phyloP scores from a whole-genome alignment of 2,329 filamentous ascomycete species.

The Thielaviopsis euricoi region DNA sequence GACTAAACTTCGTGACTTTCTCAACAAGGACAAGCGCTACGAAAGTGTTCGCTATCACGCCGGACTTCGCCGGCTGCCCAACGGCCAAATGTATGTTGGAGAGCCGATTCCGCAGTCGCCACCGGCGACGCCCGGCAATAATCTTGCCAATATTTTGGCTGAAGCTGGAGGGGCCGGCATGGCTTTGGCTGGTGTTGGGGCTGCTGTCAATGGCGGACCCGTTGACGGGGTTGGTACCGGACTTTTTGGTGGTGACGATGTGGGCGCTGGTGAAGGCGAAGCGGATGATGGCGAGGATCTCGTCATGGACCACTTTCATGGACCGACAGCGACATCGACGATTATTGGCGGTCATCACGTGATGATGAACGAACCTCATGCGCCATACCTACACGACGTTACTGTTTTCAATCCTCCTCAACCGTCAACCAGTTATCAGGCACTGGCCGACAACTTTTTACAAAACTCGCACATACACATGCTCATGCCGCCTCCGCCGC shows the following conservation, averaged over 20 bases:
- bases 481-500: background rate
- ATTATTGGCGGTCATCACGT: background rate
- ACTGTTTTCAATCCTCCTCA: no score
- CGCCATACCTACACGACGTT: no score
- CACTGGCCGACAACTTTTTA: background rate
- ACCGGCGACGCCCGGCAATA: background rate
- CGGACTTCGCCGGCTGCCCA: background rate
- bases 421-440: background rate
- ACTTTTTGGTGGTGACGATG: no score
- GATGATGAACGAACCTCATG: background rate
- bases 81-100: background rate
- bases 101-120: background rate
- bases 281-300: no score
- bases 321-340: background rate
- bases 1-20: constrained; percentile 54
- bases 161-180: background rate
- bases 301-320: background rate
- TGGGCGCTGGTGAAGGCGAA: no score
- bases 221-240: no score
- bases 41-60: constrained; percentile 23
- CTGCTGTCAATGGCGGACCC: background rate
- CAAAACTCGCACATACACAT: background rate
- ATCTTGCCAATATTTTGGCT: no score
- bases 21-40: constrained; percentile 43
- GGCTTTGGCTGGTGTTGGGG: background rate